These are phyloP conservation scores for Ascochyta viciae-villosae DNA, from an alignment of 2,329 filamentous ascomycete species.

Conservation along the genomic window DNA sequence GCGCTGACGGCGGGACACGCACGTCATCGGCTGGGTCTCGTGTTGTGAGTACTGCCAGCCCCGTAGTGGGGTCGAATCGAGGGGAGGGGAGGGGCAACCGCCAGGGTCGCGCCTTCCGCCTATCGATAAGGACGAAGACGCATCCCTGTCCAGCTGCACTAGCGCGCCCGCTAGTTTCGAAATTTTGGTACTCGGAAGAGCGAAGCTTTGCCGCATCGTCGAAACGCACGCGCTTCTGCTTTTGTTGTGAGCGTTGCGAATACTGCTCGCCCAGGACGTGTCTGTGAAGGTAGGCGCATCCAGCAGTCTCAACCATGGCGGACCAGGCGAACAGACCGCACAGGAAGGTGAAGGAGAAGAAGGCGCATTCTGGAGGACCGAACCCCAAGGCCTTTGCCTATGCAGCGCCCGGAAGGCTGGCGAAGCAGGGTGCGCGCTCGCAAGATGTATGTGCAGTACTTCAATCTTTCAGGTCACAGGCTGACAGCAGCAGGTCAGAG, in stretches of 20 bases:
- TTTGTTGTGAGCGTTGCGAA: not conserved
- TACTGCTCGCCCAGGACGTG: not conserved
- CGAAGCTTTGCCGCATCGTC: constrained; percentile 9
- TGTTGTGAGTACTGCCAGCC: constrained; percentile 4
- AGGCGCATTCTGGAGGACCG: constrained; percentile 71
- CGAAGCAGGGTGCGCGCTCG: constrained; percentile 75
- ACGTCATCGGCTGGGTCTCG: constrained; percentile 14
- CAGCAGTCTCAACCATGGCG: constrained; percentile 54
- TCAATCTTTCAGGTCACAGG: fast-evolving
- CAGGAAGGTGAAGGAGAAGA: constrained; percentile 88
- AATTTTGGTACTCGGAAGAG: constrained; percentile 37
- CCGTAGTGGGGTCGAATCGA: constrained; percentile 12
- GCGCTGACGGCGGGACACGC: constrained; percentile 15
- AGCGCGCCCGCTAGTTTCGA: constrained; percentile 40
- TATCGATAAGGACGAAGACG: constrained; percentile 43
- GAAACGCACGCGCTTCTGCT: constrained; percentile 7
- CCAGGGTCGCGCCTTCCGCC: constrained; percentile 1
- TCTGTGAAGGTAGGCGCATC: constrained; percentile 1
- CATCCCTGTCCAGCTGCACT: constrained; percentile 32
- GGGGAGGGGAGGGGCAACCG: not conserved
- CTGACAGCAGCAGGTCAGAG: constrained; percentile 72
- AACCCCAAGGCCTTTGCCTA: constrained; percentile 94
- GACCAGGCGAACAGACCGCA: constrained; percentile 86
- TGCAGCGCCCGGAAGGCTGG: constrained; percentile 79
- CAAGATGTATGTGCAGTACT: constrained; percentile 64